Percentiles rank a stretch among this genome's conserved stretches.
phyloP scores from a whole-genome alignment of 441 rosid genomes.

The Eutrema salsugineum region DNA sequence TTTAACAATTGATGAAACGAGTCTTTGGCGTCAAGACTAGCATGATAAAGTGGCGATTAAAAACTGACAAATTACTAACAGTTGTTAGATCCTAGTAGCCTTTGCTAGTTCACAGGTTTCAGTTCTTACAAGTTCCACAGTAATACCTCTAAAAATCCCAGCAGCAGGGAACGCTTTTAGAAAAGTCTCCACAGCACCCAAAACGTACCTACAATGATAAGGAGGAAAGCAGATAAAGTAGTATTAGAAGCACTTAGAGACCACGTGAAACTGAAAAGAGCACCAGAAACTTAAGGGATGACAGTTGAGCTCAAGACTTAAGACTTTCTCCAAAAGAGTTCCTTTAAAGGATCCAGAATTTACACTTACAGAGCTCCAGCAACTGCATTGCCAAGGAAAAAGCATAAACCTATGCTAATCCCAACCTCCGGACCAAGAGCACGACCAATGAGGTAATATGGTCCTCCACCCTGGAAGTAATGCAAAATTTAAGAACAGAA shows the following conservation, averaged over 20 bases:
- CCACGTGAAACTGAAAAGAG: constrained; percentile 17
- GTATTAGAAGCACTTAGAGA: constrained; percentile 19
- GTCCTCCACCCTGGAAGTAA: constrained; percentile 74
- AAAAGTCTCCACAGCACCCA: constrained; percentile 99
- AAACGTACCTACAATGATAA: constrained; percentile 67
- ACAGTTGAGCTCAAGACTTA: constrained; percentile 5
- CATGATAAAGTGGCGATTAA: background rate
- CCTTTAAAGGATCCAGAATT: constrained; percentile 24
- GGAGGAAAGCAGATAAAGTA: constrained; percentile 22
- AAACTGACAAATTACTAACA: constrained; percentile 9
- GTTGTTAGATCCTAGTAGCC: background rate
- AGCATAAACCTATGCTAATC: constrained; percentile 98
- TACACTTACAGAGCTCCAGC: constrained; percentile 98
- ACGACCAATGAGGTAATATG: constrained; percentile 99
- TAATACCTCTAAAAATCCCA: constrained; percentile 86
- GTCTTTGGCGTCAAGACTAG: background rate
- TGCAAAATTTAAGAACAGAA: background rate
- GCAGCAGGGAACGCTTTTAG: constrained; percentile 96
- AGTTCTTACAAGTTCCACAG: constrained; percentile 15
- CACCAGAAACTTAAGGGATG: constrained; percentile 15
- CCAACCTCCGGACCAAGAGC: constrained; percentile 99
- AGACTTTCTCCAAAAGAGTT: constrained; percentile 8
- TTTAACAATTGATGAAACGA: constrained; percentile 22
- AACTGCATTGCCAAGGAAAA: constrained; percentile 99
- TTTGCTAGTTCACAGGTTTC: constrained; percentile 10